Evolutionary conservation across 148 eudicot genomes (phyloP).

Genomic region (Spergularia marina): DNA sequence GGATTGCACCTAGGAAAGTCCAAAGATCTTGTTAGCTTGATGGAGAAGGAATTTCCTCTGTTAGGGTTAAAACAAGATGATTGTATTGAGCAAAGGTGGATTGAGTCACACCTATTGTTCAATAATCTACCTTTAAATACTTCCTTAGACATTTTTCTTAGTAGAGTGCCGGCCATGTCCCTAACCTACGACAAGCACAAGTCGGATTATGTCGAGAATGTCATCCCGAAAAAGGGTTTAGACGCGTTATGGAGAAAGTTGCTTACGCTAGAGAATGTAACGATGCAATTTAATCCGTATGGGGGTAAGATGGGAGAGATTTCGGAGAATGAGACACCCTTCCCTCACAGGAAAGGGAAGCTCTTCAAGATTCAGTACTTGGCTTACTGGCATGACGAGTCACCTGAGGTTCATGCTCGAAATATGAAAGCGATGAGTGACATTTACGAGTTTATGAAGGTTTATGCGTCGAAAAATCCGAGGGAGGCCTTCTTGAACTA

Average conservation of each 20-base stretch:
- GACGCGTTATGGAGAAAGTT: slow-evolving; percentile 35
- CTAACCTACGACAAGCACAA: slow-evolving; percentile 25
- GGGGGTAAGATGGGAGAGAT: slow-evolving; percentile 47
- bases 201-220: slow-evolving; percentile 41
- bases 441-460: slow-evolving; percentile 30
- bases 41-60: slow-evolving; percentile 24
- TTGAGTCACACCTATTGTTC: slow-evolving; percentile 26
- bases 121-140: slow-evolving; percentile 21
- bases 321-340: slow-evolving; percentile 31
- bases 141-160: slow-evolving; percentile 23
- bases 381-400: slow-evolving; percentile 25
- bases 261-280: slow-evolving; percentile 27
- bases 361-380: slow-evolving; percentile 39
- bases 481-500: slow-evolving; percentile 46
- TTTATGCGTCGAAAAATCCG: slow-evolving; percentile 40
- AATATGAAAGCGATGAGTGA: slow-evolving; percentile 12
- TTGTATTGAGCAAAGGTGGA: slow-evolving; percentile 38
- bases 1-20: slow-evolving; percentile 34
- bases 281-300: slow-evolving; percentile 40
- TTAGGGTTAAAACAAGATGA: slow-evolving; percentile 31
- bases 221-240: slow-evolving; percentile 34
- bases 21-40: slow-evolving; percentile 16
- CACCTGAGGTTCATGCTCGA: slow-evolving; percentile 2
- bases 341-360: slow-evolving; percentile 47
- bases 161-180: neutral